Base-by-base conservation (phyloP, 257 asterid genomes). In the Fraxinus excelsior region DNA sequence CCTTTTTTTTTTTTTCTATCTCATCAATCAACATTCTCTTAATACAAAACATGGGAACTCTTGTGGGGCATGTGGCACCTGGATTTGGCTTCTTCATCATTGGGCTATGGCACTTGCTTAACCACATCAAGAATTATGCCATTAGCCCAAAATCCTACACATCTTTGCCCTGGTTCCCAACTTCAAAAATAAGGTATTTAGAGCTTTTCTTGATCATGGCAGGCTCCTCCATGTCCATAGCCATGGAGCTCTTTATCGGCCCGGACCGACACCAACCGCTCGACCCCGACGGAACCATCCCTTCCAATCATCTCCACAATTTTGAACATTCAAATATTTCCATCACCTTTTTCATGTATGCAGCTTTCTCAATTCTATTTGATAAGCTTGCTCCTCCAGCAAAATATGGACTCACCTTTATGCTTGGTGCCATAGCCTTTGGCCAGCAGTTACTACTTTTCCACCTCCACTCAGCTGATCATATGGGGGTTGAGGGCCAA, bases 401-500 rank as follows among this genome's bases (percentile, higher is more conserved):
- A 10, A 74, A 78, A 38, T 40, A 77, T 58, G 84, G 83, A 12
- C 84, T 86, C 25, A 76, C 86, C 8, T 80, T 65, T 28, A 18
- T 86, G 69, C 81, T 83, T n/a, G 87, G 81, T 2, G 84, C 86
- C 25, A 77, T 86, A 69, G 86, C 87, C 13, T 86, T 83, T 65
- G 81, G 68, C 37, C 87, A 86, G 60, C 78, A 86, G 66, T 75
- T 86, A 13, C 84, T 86, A 6, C 78, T 81, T 51, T 86, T 86
- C 51, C 84, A 81, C 64, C 84, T 86, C 80, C 90, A 86, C 80
- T 83, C 90, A 5, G 64, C 80, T 21, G 87, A 86, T 78, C 90
- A 86, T 66, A 79, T 83, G 90, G 90, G 90, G 1, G 73, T 86
- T 53, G 90, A 86, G 72, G 90, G 86, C 23, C 90, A 86, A 67